Base-by-base conservation (phyloP, 1,284 basidiomycete species). In the Sporisorium graminicola region DNA sequence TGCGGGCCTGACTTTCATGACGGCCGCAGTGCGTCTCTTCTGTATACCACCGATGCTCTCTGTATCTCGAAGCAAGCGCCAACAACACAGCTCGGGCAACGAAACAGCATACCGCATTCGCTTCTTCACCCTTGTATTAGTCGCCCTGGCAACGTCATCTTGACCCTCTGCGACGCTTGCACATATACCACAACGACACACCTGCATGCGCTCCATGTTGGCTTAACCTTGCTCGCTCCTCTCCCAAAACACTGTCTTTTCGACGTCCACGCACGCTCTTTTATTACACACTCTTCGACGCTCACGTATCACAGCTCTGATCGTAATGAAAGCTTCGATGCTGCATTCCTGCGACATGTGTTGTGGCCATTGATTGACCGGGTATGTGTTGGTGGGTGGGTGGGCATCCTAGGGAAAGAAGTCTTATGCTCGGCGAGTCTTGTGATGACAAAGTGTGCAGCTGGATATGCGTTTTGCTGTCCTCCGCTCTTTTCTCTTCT, bases 361-460 rank as follows among this genome's bases (percentile, higher is more conserved):
- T 22, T 55, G 27, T 43, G 37, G 18, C 42, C 31, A 31, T 37
- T 14, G n/a, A 27, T 14, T 51, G 49, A 46, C 27, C 18, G 59
- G 44, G 35, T 37, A 49, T 72, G 16, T 47, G n/a, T n/a, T n/a
- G n/a, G n/a, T n/a, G n/a, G 26, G 22, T 52, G 29, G 20, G 44
- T 35, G 59, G 46, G 57, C 55, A 51, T 64, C 53, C 14, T 27
- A 20, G 14, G 31, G 37, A 12, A 20, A 40, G 46, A n/a, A 7
- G 3, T 40, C 16, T 54, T 60, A 60, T 5, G 49, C 44, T 5
- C 35, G 16, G 18, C 61, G 57, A 5, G 35, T 37, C 20, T 65
- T 71, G 55, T 62, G 63, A n/a, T 42, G 52, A 10, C 69, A 72
- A 10, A 66, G 54, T 13, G 59, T 43, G 47, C 69, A 72, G 13